phyloP scores from a whole-genome alignment of 345 rosid genomes.

The Barbarea vulgaris region DNA sequence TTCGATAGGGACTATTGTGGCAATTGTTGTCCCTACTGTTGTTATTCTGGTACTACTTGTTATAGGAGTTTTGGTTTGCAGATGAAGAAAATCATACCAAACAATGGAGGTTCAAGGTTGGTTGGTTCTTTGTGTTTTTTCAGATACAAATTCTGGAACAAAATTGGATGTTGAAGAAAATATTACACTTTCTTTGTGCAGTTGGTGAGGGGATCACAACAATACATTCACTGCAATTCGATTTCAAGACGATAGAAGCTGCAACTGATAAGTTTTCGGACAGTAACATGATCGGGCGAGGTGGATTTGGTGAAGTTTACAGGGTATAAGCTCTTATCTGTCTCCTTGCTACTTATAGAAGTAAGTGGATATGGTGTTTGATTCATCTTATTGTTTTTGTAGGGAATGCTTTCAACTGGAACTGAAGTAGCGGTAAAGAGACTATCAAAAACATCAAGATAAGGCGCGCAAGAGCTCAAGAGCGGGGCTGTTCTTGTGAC shows the following conservation, averaged over 20 bases:
- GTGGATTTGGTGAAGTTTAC: slow-evolving; percentile 36
- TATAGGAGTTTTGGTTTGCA: background rate
- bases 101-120: slow-evolving; percentile 19
- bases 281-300: slow-evolving; percentile 6
- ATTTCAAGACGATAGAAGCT: slow-evolving; percentile 10
- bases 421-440: slow-evolving; percentile 31
- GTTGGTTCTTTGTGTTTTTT: background rate
- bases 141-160: background rate
- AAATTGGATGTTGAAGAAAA: too few species aligned
- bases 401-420: slow-evolving; percentile 20
- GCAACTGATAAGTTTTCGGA: slow-evolving; percentile 27
- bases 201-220: slow-evolving; percentile 10
- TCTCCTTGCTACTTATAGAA: background rate
- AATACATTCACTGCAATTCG: background rate
- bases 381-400: background rate
- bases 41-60: background rate
- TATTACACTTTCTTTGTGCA: slow-evolving; percentile 3
- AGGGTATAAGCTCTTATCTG: slow-evolving; percentile 5
- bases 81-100: slow-evolving; percentile 1
- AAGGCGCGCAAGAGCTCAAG: slow-evolving; percentile 19
- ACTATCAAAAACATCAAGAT: slow-evolving; percentile 21
- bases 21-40: background rate
- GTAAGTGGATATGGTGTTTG: background rate
- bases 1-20: background rate
- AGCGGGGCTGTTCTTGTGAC: slow-evolving; percentile 25